phyloP scores from a whole-genome alignment of 306 rosid species.

The Quillaja saponaria region DNA sequence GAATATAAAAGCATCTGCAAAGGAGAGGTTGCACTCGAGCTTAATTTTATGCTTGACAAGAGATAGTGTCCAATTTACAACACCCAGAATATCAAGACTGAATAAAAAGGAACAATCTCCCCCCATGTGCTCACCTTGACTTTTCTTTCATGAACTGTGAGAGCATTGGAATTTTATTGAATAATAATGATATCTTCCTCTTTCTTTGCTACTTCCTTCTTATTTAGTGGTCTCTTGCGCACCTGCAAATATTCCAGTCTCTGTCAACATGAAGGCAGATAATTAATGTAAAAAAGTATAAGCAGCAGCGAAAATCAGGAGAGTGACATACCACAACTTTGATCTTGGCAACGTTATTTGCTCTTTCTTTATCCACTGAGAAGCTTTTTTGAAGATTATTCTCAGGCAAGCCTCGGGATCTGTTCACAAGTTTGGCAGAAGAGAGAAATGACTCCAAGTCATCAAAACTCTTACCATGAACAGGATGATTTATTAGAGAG shows the following conservation, averaged over 20 bases:
- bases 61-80: too few relatives aligned
- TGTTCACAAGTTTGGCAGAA: conserved; percentile 40
- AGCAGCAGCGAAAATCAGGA: neutral
- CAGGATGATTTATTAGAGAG: conserved; percentile 25
- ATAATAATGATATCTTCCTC: conserved; percentile 75
- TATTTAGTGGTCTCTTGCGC: conserved; percentile 82
- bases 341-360: conserved; percentile 76
- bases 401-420: conserved; percentile 55
- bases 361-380: conserved; percentile 68
- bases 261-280: conserved; percentile 4
- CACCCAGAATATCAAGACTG: neutral
- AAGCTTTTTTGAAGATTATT: conserved; percentile 55
- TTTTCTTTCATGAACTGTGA: conserved; percentile 84
- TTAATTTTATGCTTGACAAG: conserved; percentile 8
- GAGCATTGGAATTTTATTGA: conserved; percentile 58
- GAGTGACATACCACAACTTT: conserved; percentile 74
- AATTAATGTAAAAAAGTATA: conserved; percentile 9
- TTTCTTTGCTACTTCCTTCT: conserved; percentile 72
- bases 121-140: conserved; percentile 57
- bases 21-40: conserved; percentile 5
- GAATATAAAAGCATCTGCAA: neutral
- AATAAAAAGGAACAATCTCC: neutral
- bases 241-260: conserved; percentile 49
- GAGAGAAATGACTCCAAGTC: conserved; percentile 48
- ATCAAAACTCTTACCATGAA: conserved; percentile 49